Evolutionary conservation across 2,329 filamentous ascomycete species (phyloP).

Genomic region (Fusarium buharicum): DNA sequence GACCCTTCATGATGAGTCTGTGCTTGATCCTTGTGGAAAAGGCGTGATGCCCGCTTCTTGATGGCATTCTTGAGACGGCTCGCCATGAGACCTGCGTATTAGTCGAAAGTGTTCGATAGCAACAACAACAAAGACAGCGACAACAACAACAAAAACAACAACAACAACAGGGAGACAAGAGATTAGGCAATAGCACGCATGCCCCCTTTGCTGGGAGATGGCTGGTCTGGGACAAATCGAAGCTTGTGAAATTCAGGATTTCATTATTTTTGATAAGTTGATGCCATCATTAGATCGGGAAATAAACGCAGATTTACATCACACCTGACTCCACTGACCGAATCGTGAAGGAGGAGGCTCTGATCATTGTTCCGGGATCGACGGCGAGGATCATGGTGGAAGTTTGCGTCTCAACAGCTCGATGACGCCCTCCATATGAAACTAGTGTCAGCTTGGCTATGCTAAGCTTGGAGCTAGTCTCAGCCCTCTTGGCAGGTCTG

Average conservation of each 20-base stretch:
- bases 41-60: constrained; percentile 35
- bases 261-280: not conserved
- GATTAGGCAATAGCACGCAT: not conserved
- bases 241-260: not conserved
- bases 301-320: constrained; percentile 8
- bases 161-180: not conserved
- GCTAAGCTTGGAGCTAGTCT: constrained; percentile 20
- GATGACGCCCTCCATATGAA: constrained; percentile 28
- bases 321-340: not conserved
- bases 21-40: constrained; percentile 16
- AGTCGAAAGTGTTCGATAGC: not conserved
- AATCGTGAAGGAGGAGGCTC: not conserved
- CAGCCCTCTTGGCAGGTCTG: constrained; percentile 11
- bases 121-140: not conserved
- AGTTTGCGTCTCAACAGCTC: constrained; percentile 21
- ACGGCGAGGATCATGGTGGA: constrained; percentile 31
- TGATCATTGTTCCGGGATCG: constrained; percentile 20
- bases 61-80: constrained; percentile 31
- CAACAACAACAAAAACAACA: no score
- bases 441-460: constrained; percentile 25
- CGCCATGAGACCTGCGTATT: constrained; percentile 23
- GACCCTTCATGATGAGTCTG: not conserved
- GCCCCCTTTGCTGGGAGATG: not conserved
- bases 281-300: constrained; percentile 15
- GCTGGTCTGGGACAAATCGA: not conserved